Conservation (phyloP, 1,284 basidiomycete species). For the Ustilago nuda region DNA sequence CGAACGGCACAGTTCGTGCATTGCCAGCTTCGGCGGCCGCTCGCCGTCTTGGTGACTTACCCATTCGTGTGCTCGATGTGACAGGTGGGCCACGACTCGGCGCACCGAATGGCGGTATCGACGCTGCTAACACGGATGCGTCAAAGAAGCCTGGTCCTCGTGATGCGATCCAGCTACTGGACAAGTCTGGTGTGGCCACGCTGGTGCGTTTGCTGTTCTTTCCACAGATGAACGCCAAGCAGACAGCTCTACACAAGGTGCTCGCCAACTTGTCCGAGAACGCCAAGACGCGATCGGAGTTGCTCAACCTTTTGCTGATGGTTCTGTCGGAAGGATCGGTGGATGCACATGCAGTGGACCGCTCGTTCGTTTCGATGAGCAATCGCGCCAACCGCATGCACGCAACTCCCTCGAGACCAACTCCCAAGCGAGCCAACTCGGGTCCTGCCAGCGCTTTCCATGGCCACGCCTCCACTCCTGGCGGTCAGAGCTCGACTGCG, state of each 20-base stretch:
- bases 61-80: constrained; percentile 30
- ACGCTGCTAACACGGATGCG: constrained; percentile 1
- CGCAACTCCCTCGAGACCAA: constrained; percentile 58
- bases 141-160: constrained; percentile 35
- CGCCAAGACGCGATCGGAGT: constrained; percentile 86
- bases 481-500: constrained; percentile 32
- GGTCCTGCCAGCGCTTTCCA: constrained; percentile 35
- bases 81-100: constrained; percentile 15
- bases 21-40: constrained; percentile 17
- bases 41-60: constrained; percentile 8
- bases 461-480: constrained; percentile 13
- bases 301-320: constrained; percentile 90
- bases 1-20: constrained; percentile 31
- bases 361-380: constrained; percentile 88
- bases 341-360: constrained; percentile 90
- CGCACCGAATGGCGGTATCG: constrained; percentile 4
- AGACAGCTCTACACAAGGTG: constrained; percentile 86
- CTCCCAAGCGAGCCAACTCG: constrained; percentile 50
- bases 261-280: constrained; percentile 97
- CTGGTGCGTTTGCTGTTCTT: constrained; percentile 95
- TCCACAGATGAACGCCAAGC: constrained; percentile 84
- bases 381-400: constrained; percentile 51
- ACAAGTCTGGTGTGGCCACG: constrained; percentile 88
- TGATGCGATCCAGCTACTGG: constrained; percentile 93
- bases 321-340: constrained; percentile 95